These are phyloP conservation scores for Priceomyces melissophilus DNA, from an alignment of 805 yeast species.

Conservation along the genomic window DNA sequence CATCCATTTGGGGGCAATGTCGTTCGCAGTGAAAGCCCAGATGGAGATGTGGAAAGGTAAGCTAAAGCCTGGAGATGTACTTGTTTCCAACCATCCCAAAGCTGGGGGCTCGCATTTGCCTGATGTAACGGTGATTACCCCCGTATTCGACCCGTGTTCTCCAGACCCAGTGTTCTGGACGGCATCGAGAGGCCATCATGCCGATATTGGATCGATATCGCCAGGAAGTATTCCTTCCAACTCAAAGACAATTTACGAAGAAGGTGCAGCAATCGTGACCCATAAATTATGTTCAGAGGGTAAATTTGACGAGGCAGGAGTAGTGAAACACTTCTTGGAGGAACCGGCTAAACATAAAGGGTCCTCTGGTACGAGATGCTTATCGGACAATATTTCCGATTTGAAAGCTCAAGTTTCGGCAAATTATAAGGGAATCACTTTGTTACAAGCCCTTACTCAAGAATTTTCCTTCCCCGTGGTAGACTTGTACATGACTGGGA, in stretches of 20 bases:
- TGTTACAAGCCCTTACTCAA: constrained; percentile 55
- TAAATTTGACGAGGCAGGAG: constrained; percentile 67
- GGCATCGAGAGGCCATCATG: constrained; percentile 94
- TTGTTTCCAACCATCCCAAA: constrained; percentile 34
- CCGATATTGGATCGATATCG: constrained; percentile 88
- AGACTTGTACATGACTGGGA: constrained; percentile 34
- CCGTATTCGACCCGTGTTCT: constrained; percentile 55
- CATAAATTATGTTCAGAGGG: constrained; percentile 69
- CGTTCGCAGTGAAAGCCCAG: constrained; percentile 47
- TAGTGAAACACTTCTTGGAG: constrained; percentile 56
- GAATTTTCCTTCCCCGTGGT: constrained; percentile 54
- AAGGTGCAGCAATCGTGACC: constrained; percentile 85
- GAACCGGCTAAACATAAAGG: constrained; percentile 78
- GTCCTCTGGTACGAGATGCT: constrained; percentile 88
- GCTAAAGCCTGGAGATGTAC: constrained; percentile 27
- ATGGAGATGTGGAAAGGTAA: constrained; percentile 27
- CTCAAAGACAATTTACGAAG: constrained; percentile 79
- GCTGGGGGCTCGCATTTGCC: constrained; percentile 45
- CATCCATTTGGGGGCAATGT: constrained; percentile 83
- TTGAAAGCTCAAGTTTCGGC: constrained; percentile 66
- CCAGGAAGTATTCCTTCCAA: constrained; percentile 97
- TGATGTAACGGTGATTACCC: constrained; percentile 83
- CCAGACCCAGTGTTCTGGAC: constrained; percentile 57
- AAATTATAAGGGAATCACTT: constrained; percentile 75
- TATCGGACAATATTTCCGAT: constrained; percentile 76